Evolutionary conservation across 305 asterid genomes (phyloP).

Genomic region (Solanum hybrid): DNA sequence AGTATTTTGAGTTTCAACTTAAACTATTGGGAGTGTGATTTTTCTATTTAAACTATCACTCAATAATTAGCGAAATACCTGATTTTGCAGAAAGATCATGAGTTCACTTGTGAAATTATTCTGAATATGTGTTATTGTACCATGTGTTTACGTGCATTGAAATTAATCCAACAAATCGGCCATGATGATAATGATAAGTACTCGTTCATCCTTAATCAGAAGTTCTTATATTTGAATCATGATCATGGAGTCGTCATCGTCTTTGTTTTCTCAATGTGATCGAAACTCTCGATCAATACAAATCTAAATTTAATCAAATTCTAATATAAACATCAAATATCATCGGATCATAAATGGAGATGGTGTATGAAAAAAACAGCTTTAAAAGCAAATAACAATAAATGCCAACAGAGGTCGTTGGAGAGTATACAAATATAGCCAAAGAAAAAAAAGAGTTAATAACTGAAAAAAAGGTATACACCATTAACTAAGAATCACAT

Average conservation of each 20-base stretch:
- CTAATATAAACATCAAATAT: not conserved
- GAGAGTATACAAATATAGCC: not conserved
- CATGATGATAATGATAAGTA: not conserved
- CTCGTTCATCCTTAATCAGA: not conserved
- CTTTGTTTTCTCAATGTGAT: not conserved
- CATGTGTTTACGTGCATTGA: not conserved
- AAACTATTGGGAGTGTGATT: too few species aligned
- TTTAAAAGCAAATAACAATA: slow-evolving; percentile 16
- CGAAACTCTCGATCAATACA: not conserved
- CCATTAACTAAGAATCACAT: not conserved
- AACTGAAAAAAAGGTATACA: not conserved
- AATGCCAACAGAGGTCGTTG: slow-evolving; percentile 36
- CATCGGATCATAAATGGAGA: too few species aligned
- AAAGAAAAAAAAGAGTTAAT: not conserved
- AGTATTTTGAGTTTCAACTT: not conserved
- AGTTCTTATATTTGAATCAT: not conserved
- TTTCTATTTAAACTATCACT: not conserved
- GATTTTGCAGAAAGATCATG: not conserved
- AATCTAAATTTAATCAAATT: not conserved
- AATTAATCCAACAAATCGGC: not conserved
- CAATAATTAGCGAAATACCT: not conserved
- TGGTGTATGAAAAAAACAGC: not conserved
- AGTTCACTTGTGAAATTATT: not conserved
- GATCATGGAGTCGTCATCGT: not conserved
- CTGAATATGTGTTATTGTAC: not conserved